Conservation (phyloP, 768 basidiomycete genomes). For the Tulasnella sp. region DNA sequence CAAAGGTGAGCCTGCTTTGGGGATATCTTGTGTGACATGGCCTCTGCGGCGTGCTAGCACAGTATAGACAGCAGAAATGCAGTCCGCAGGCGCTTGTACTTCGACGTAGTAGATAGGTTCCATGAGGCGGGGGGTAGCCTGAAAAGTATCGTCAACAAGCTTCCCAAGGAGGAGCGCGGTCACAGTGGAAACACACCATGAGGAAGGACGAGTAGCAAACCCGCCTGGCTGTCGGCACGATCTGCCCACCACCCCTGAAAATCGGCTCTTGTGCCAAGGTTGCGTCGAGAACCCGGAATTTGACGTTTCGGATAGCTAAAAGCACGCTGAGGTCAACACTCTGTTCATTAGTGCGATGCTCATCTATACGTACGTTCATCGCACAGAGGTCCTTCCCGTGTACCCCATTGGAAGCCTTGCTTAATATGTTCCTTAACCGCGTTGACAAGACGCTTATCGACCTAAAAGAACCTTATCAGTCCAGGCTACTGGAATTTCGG, state of each 20-base stretch:
- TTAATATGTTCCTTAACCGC: conserved; percentile 94
- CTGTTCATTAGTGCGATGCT: conserved; percentile 9
- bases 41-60: conserved; percentile 97
- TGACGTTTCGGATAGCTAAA: conserved; percentile 96
- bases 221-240: conserved; percentile 97
- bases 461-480: conserved; percentile 48
- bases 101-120: conserved; percentile 99
- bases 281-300: conserved; percentile 94
- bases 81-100: conserved; percentile 98
- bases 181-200: conserved; percentile 61
- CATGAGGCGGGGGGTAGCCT: conserved; percentile 95
- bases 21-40: conserved; percentile 98
- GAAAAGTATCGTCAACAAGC: conserved; percentile 20
- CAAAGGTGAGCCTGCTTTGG: conserved; percentile 95
- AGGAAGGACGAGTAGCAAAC: conserved; percentile 99
- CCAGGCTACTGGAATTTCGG: background rate
- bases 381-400: conserved; percentile 95
- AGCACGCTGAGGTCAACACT: background rate
- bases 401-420: conserved; percentile 99
- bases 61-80: conserved; percentile 97
- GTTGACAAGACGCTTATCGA: conserved; percentile 89
- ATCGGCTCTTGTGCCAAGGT: conserved; percentile 93
- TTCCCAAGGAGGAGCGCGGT: conserved; percentile 11
- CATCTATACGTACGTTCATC: conserved; percentile 84
- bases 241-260: conserved; percentile 96